phyloP scores from a whole-genome alignment of 371 early-diverging fungal species.

The Antonospora locustae region DNA sequence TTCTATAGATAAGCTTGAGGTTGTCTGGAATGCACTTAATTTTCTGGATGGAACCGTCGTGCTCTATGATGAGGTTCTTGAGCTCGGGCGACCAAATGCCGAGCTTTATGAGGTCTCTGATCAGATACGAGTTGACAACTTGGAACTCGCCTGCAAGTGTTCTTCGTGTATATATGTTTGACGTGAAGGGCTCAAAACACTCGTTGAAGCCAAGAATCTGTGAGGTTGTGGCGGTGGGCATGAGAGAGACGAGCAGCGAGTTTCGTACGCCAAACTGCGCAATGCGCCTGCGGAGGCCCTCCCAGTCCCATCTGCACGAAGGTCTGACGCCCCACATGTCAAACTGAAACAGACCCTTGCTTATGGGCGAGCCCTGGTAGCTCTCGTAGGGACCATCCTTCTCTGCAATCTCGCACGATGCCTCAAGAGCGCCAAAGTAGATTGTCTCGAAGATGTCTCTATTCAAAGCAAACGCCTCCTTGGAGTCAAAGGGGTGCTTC shows the following conservation, averaged over 20 bases:
- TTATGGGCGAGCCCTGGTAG: conserved; percentile 73
- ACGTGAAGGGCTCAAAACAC: conserved; percentile 93
- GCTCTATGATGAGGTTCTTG: conserved; percentile 82
- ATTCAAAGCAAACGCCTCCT: conserved; percentile 74
- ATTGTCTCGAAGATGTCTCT: conserved; percentile 83
- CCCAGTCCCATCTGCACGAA: conserved; percentile 74
- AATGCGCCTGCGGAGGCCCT: conserved; percentile 65
- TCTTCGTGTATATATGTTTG: conserved; percentile 89
- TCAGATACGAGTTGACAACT: conserved; percentile 84
- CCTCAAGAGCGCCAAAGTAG: conserved; percentile 83
- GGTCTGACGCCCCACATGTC: conserved; percentile 77
- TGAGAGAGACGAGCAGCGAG: conserved; percentile 84
- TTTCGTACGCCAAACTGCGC: conserved; percentile 81
- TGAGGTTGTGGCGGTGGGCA: conserved; percentile 97
- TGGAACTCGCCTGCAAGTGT: conserved; percentile 97
- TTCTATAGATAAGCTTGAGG: conserved; percentile 85
- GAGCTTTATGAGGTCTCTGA: conserved; percentile 75
- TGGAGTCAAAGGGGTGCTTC: conserved; percentile 82
- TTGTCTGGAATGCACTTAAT: conserved; percentile 70
- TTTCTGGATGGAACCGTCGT: conserved; percentile 77
- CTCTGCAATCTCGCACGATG: conserved; percentile 76
- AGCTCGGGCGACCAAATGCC: conserved; percentile 82
- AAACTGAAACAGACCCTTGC: conserved; percentile 79
- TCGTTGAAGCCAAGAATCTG: conserved; percentile 96
- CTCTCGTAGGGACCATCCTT: conserved; percentile 69